Base-by-base conservation (phyloP, 371 early-diverging fungal species). In the Actinomortierella ambigua region DNA sequence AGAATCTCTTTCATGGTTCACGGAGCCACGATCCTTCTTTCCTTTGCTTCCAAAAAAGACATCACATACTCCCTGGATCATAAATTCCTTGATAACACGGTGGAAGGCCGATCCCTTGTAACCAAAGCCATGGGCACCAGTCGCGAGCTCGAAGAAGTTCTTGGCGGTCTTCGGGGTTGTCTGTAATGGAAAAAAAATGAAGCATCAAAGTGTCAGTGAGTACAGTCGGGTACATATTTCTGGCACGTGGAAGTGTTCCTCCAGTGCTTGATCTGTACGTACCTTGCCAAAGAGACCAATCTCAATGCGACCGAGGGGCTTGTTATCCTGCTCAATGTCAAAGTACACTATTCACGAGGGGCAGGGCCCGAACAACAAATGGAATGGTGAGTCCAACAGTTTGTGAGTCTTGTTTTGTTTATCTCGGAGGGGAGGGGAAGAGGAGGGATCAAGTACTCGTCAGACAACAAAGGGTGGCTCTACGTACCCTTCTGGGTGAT, bases 101-200 rank as follows among this genome's bases (percentile, higher is more conserved):
- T 96, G 97, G 90, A 96, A 96, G 39, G 65, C 80, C 59, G 88
- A 88, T 42, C 90, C 94, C 78, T 91, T 88, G 85, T 95, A 99
- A 14, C 93, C 93, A 63, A 81, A 89, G 29, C 90, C 93, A 56
- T 93, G 83, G 73, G 87, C 90, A 56, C 93, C 92, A 41, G 90
- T 92, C 55, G 90, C 85, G 57, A 98, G 86, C 17, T 83, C 84
- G 42, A 90, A 82, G 82, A 99, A 99, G 89, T 99, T 99, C 77
- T 94, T 84, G 20, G 81, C 84, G 24, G 95, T 94, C 78, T 87
- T 88, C 68, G 95, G 95, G 11, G 91, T 92, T 47, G 87, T 86
- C 84, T 88, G 66, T 13, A 69, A 22, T 17, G 69, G 69, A 34
- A 47, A 22, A 39, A 62, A 55, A 7, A 17, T 53, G 14, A 14